Percentiles rank a stretch among this genome's conserved stretches.
Evolutionary conservation across 192 early-diverging fungal genomes (phyloP).

Genomic region (Coemansia aciculifera): DNA sequence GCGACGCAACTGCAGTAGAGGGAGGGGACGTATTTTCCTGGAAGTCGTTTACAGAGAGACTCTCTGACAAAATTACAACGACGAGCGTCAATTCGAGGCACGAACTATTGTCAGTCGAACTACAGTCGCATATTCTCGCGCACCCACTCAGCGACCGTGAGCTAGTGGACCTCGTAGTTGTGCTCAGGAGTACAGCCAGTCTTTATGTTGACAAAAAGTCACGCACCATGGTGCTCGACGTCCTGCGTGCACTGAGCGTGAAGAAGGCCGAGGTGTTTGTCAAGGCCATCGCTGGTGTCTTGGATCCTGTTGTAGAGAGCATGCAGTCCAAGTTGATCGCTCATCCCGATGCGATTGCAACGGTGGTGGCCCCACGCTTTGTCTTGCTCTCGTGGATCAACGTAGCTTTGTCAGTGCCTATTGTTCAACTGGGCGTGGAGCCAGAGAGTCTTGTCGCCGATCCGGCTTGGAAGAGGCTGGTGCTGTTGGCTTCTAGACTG

Average conservation of each 20-base stretch:
- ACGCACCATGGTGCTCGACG: constrained; percentile 60
- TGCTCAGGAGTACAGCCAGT: constrained; percentile 61
- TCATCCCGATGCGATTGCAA: constrained; percentile 38
- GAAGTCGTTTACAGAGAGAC: constrained; percentile 58
- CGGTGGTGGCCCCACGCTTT: constrained; percentile 61
- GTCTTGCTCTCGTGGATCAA: constrained; percentile 67
- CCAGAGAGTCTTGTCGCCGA: constrained; percentile 57
- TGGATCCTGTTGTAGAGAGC: constrained; percentile 53
- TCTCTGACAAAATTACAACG: constrained; percentile 54
- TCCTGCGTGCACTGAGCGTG: constrained; percentile 58
- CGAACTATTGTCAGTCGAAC: constrained; percentile 52
- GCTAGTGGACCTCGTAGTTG: constrained; percentile 47
- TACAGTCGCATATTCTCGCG: constrained; percentile 30
- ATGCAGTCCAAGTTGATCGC: constrained; percentile 41
- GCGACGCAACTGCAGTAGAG: constrained; percentile 9
- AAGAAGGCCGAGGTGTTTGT: constrained; percentile 62
- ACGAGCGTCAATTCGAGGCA: constrained; percentile 58
- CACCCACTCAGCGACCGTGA: constrained; percentile 43
- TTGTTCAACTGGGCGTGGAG: constrained; percentile 47
- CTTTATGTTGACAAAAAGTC: constrained; percentile 72
- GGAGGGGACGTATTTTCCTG: constrained; percentile 46
- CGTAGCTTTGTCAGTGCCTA: constrained; percentile 43
- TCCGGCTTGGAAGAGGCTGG: constrained; percentile 57
- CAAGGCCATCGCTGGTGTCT: constrained; percentile 53
- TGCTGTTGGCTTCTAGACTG: constrained; percentile 53